Base-by-base conservation (phyloP, 2,329 filamentous ascomycete species). In the Hirsutella minnesotensis region DNA sequence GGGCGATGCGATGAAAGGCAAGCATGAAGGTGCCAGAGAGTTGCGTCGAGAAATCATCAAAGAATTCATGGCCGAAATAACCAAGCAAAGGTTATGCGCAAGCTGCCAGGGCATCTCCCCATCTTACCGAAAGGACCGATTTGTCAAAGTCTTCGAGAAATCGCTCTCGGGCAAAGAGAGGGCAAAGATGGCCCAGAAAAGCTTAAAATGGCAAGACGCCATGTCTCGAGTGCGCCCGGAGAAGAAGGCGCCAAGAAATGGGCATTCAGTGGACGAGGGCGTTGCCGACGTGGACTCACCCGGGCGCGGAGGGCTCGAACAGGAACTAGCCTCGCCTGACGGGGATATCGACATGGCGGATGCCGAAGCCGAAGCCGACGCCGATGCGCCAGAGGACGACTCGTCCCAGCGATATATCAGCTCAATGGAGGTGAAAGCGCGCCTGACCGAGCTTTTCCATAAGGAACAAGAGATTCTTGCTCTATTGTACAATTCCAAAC, bases 61-160 rank as follows among this genome's bases (percentile, higher is more conserved):
- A 58, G 80, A 86, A 15, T 94, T 98, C 51, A 71, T 95, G 46
- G 75, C 75, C 42, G 76, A 81, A 22, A 82, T 95, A 43, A 76
- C 75, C 39, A 76, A 74, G 52, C 71, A 74, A 38, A 83, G 80
- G 53, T 76, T 75, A 54, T 98, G 92, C 64, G 69, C 68, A 38
- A 71, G 65, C 43, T 81, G 77, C 51, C 65, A 68, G 40, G 84
- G 83, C 22, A 77, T 92, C 47, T 89, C 84, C 13, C 89, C 88
- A 10, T 70, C 72, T 2, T 96, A 86, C 63, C 81, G 90, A 53
- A 95, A 94, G 60, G 90, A 98, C 55, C 76, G 83, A 36, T 92
- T 80, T 54, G 83, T 89, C 57, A 98, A 96, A 63, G 88, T 98
- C 42, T 98, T 96, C 62, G 82, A 90, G 58, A 92, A 85, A 57